Base-by-base conservation (phyloP, 176 grass and related monocot genomes). In the Bolboschoenus planiculmis region DNA sequence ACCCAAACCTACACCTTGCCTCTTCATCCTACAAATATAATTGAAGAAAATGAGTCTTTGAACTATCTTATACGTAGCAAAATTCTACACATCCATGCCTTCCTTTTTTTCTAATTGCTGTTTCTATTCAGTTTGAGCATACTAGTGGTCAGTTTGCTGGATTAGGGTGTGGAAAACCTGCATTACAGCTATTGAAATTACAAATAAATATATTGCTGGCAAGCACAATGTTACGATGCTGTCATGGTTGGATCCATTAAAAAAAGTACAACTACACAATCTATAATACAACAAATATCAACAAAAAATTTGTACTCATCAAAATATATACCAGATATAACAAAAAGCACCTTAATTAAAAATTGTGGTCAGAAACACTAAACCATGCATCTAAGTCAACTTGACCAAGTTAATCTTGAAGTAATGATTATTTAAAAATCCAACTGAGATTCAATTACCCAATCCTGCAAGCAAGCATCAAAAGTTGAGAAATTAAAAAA, bases 1-100 rank as follows among this genome's bases (percentile, higher is more conserved):
- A 85, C 36, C 95, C 95, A 73, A 89, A 97, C 53, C 71, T 88
- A 31, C 83, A 94, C 9, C 14, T 36, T 42, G 95, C 92, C 70
- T 94, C 95, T 34, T 88, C 90, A 60, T 90, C 92, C 96, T 98
- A 83, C 30, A 57, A 86, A 64, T 42, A 55, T 39, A 10, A 43
- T 21, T 80, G 26, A 34, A 85, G 82, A 79, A 23, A 83, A 29
- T 74, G 44, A 63, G 23, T 83, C 75, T 78, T 77, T 11, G 43
- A 7, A 60, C 15, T 36, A 59, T 30, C 1, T 39, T 35, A 76
- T 43, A 37, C 31, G 57, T 20, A 80, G 27, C 56, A 18, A 60
- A 39, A 86, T 73, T 7, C 47, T 10, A 10, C 70, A 83, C 7
- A 13, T 47, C 24, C 40, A 35, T 2, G 54, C 10, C 9, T 56